Percentiles rank a stretch among this genome's conserved stretches.
Conservation (phyloP, 768 basidiomycete genomes). For the Tulasnella sp. region DNA sequence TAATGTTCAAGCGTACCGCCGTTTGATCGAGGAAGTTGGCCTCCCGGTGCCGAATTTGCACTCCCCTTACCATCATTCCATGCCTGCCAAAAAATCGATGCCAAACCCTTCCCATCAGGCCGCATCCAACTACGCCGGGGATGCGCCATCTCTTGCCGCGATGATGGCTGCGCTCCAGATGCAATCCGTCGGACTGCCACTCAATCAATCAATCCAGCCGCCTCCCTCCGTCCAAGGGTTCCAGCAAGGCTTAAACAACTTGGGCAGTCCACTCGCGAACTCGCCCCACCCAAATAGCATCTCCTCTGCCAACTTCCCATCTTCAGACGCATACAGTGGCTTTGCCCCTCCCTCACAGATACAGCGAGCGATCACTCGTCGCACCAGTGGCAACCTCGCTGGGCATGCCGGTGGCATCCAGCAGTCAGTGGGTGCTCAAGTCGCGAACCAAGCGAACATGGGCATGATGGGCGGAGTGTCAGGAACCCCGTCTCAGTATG, state of each 20-base stretch:
- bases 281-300: slow-evolving; percentile 35
- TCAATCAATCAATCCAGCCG: slow-evolving; percentile 19
- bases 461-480: slow-evolving; percentile 26
- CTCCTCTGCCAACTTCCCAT: slow-evolving; percentile 49
- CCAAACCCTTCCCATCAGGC: slow-evolving; percentile 65
- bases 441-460: slow-evolving; percentile 22
- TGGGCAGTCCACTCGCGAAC: not conserved
- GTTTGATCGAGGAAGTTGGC: slow-evolving; percentile 44
- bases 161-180: slow-evolving; percentile 93
- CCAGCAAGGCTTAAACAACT: slow-evolving; percentile 19
- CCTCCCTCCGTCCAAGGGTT: not conserved
- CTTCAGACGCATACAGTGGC: slow-evolving; percentile 56
- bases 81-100: not conserved
- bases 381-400: not conserved
- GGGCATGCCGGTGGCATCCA: slow-evolving; percentile 37
- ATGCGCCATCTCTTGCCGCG: slow-evolving; percentile 79
- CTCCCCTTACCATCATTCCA: slow-evolving; percentile 58
- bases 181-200: slow-evolving; percentile 44
- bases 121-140: slow-evolving; percentile 66
- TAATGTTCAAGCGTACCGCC: slow-evolving; percentile 41
- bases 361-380: not conserved
- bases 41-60: slow-evolving; percentile 58
- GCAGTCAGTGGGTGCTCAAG: slow-evolving; percentile 42
- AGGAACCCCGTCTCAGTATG: slow-evolving; percentile 53
- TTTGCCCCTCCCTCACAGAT: slow-evolving; percentile 39